Evolutionary conservation across 106 monocot genomes (phyloP).

Genomic region (Apostasia ramifera): DNA sequence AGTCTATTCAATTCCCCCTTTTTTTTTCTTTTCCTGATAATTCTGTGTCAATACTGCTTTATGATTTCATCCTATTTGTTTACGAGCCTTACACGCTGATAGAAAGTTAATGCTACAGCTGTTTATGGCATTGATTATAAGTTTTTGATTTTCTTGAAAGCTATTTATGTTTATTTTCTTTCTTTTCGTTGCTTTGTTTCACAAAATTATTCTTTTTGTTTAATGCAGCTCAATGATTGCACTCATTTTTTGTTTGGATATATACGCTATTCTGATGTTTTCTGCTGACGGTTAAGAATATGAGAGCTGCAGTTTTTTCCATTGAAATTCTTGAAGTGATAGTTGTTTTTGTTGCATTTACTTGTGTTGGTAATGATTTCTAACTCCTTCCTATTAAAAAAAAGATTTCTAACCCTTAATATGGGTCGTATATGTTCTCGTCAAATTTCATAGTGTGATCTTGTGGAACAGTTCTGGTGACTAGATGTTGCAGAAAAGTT

Average conservation of each 20-base stretch:
- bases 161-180: not conserved
- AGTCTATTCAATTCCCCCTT: too few relatives aligned
- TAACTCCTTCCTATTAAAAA: too few relatives aligned
- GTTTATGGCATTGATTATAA: not conserved
- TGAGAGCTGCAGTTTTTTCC: conserved; percentile 19
- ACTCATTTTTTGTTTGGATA: conserved; percentile 12
- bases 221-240: conserved; percentile 19
- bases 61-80: not conserved
- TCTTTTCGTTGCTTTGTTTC: not conserved
- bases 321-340: too few relatives aligned
- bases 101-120: not conserved
- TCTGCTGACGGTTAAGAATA: conserved; percentile 7
- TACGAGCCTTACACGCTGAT: not conserved
- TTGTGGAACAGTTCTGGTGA: too few relatives aligned
- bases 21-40: not conserved
- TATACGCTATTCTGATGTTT: conserved; percentile 39
- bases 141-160: not conserved
- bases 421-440: too few relatives aligned
- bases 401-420: too few relatives aligned
- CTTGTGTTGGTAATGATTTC: too few relatives aligned
- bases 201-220: not conserved
- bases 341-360: too few relatives aligned
- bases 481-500: too few relatives aligned
- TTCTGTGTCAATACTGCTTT: not conserved
- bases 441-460: too few relatives aligned